These are phyloP conservation scores for Clonostachys rosea DNA, from an alignment of 2,329 filamentous ascomycete species.

Conservation along the genomic window DNA sequence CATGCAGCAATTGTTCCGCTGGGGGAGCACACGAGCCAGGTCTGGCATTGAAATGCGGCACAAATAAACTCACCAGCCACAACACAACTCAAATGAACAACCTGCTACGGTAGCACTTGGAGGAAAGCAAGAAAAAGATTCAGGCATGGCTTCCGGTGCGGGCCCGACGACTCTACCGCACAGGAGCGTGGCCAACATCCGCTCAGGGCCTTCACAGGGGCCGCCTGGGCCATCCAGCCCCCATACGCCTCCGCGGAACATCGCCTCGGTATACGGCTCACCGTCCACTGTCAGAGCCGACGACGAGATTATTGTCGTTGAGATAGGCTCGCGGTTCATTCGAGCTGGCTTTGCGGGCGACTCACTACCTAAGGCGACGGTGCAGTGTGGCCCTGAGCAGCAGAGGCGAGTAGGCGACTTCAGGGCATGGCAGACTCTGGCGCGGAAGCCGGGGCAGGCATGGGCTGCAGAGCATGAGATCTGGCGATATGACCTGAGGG, in stretches of 20 bases:
- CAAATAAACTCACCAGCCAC: too few species aligned
- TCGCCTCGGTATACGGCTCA: slow-evolving; percentile 52
- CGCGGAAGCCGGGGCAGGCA: slow-evolving; percentile 34
- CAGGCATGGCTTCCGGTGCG: slow-evolving; percentile 36
- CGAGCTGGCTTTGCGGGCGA: slow-evolving; percentile 86
- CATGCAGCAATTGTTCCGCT: too few species aligned
- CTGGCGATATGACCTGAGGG: slow-evolving; percentile 71
- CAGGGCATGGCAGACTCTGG: slow-evolving; percentile 58
- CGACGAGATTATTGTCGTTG: slow-evolving; percentile 80
- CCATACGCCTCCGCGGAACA: slow-evolving; percentile 54
- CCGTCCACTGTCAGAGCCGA: slow-evolving; percentile 63
- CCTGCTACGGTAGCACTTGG: too few species aligned
- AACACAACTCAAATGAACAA: too few species aligned
- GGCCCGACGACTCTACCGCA: slow-evolving; percentile 43
- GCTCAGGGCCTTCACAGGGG: slow-evolving; percentile 30
- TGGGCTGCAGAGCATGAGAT: slow-evolving; percentile 69
- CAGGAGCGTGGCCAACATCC: slow-evolving; percentile 54
- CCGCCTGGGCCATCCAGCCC: slow-evolving; percentile 38
- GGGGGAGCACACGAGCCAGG: too few species aligned
- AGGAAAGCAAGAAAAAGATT: too few species aligned
- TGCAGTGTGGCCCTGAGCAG: slow-evolving; percentile 71
- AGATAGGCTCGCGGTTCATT: slow-evolving; percentile 75
- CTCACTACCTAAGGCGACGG: slow-evolving; percentile 63
- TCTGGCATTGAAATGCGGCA: too few species aligned
- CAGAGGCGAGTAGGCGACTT: slow-evolving; percentile 80